Evolutionary conservation across 177 flowering plant genomes (phyloP).

Genomic region (Vitis hybrid): DNA sequence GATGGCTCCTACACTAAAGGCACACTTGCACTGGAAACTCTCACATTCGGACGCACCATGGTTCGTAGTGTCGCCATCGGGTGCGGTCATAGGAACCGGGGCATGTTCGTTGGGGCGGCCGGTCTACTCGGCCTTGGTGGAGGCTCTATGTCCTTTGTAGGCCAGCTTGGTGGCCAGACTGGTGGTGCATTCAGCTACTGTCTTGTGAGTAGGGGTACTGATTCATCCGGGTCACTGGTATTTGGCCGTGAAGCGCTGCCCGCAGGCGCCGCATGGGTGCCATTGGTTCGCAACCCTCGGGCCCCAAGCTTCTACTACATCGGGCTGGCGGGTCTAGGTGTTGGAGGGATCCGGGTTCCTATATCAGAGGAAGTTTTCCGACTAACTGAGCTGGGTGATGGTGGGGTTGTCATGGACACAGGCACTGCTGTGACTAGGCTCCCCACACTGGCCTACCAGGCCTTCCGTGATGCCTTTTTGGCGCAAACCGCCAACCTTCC

Average conservation of each 20-base stretch:
- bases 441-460: slow-evolving; percentile 58
- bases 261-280: slow-evolving; percentile 75
- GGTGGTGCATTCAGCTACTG: slow-evolving; percentile 85
- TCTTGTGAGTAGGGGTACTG: slow-evolving; percentile 67
- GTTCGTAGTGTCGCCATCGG: slow-evolving; percentile 79
- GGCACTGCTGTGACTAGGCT: slow-evolving; percentile 93
- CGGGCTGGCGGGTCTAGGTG: slow-evolving; percentile 79
- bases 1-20: slow-evolving; percentile 94
- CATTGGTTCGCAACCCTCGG: slow-evolving; percentile 59
- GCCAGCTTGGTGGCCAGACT: slow-evolving; percentile 73
- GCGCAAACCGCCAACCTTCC: slow-evolving; percentile 56
- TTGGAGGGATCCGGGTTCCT: slow-evolving; percentile 62
- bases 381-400: slow-evolving; percentile 51
- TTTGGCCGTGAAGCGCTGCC: slow-evolving; percentile 75
- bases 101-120: slow-evolving; percentile 87
- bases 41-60: slow-evolving; percentile 55
- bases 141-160: slow-evolving; percentile 78
- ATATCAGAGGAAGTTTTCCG: slow-evolving; percentile 50
- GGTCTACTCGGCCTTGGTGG: slow-evolving; percentile 89
- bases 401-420: slow-evolving; percentile 91
- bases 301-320: slow-evolving; percentile 79
- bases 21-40: slow-evolving; percentile 73
- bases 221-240: slow-evolving; percentile 52
- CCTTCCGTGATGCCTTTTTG: slow-evolving; percentile 63
- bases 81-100: slow-evolving; percentile 83